These are phyloP conservation scores for Solanum gandarillasii DNA, from an alignment of 257 asterid genomes.

Conservation along the genomic window DNA sequence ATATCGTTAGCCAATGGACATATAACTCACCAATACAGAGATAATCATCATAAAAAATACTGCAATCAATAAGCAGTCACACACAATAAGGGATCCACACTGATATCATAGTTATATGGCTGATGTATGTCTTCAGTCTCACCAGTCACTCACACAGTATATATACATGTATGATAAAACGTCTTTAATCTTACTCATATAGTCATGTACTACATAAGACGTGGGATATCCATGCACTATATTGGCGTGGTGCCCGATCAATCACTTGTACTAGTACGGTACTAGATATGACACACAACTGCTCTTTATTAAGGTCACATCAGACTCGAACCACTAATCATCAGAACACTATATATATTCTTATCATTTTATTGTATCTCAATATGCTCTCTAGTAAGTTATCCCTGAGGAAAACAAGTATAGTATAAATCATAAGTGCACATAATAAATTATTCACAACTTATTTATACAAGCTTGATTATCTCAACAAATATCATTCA, in stretches of 20 bases:
- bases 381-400: not conserved
- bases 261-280: not conserved
- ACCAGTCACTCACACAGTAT: not conserved
- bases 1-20: not conserved
- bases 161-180: not conserved
- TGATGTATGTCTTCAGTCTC: too few species aligned
- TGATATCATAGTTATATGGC: too few species aligned
- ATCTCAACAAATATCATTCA: not conserved
- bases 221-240: not conserved
- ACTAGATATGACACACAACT: not conserved
- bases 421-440: not conserved
- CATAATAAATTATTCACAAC: too few species aligned
- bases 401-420: not conserved
- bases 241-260: not conserved
- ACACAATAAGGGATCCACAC: not conserved
- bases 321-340: not conserved
- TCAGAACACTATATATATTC: too few species aligned
- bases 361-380: not conserved
- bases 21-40: not conserved
- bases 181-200: not conserved
- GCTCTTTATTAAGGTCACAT: not conserved
- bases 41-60: not conserved
- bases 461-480: too few species aligned
- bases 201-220: not conserved
- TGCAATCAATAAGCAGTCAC: not conserved